These are phyloP conservation scores for Plantago elongata DNA, from an alignment of 257 asterid genomes.

Conservation along the genomic window DNA sequence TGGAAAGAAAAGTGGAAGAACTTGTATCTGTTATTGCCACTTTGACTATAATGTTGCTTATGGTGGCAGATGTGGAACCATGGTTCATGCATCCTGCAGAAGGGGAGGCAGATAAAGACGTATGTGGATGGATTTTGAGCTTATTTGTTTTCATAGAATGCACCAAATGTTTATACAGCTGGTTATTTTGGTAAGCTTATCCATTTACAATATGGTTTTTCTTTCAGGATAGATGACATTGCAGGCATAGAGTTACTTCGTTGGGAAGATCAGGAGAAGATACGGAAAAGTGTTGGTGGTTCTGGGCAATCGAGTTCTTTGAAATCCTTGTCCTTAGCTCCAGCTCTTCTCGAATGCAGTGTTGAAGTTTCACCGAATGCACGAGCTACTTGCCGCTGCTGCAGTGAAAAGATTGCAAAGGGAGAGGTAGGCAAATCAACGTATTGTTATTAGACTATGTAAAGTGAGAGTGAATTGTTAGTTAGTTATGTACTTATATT, in stretches of 20 bases:
- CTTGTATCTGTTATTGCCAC: slow-evolving; percentile 19
- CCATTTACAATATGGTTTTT: slow-evolving; percentile 9
- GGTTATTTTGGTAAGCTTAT: slow-evolving; percentile 14
- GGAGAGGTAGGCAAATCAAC: slow-evolving; percentile 53
- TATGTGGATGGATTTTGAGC: slow-evolving; percentile 28
- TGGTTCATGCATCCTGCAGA: slow-evolving; percentile 66
- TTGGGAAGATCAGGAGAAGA: slow-evolving; percentile 90
- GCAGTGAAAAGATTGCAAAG: slow-evolving; percentile 68
- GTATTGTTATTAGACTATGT: neutral
- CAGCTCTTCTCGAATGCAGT: slow-evolving; percentile 39
- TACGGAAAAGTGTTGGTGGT: slow-evolving; percentile 57
- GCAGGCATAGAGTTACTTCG: slow-evolving; percentile 87
- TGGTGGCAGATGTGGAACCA: slow-evolving; percentile 95
- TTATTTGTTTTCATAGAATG: neutral
- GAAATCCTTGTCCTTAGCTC: slow-evolving; percentile 33
- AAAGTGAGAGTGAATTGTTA: slow-evolving; percentile 8
- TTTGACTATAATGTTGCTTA: slow-evolving; percentile 26
- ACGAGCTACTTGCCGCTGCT: slow-evolving; percentile 75
- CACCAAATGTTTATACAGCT: neutral
- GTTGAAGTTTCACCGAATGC: slow-evolving; percentile 68
- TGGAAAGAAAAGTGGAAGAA: neutral
- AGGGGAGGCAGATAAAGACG: slow-evolving; percentile 73
- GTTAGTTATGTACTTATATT: neutral
- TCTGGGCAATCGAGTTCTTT: slow-evolving; percentile 30
- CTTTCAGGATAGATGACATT: slow-evolving; percentile 71